These are phyloP conservation scores for Echeveria elegans DNA, from an alignment of 164 flowering plant genomes.

Conservation along the genomic window DNA sequence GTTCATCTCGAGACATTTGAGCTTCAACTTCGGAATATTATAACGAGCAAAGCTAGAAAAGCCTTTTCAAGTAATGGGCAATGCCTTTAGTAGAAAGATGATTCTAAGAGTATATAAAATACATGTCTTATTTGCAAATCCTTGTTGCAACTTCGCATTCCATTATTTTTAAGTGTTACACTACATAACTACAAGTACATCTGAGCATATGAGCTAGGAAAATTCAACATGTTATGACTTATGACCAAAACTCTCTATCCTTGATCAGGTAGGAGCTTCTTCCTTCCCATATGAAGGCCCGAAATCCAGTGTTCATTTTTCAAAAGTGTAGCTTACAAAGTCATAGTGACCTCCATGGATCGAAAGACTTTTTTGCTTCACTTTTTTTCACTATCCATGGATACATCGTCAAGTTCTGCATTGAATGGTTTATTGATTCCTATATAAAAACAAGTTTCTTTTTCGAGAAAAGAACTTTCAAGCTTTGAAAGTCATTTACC, in stretches of 20 bases:
- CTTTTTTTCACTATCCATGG: conserved; percentile 56
- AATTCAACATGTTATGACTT: background rate
- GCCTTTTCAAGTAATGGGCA: too few species aligned
- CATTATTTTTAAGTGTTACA: background rate
- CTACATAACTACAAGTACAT: background rate
- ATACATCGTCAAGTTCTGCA: conserved; percentile 42
- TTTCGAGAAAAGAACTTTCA: too few species aligned
- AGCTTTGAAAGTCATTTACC: conserved; percentile 25
- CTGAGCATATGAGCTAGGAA: background rate
- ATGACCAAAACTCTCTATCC: background rate
- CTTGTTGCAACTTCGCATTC: background rate
- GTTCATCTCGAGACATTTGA: background rate
- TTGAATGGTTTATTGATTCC: conserved; percentile 51
- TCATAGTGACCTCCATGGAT: conserved; percentile 14
- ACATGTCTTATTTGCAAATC: too few species aligned
- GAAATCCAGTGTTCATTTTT: background rate
- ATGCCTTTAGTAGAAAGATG: background rate
- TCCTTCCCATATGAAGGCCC: background rate
- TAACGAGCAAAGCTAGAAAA: too few species aligned
- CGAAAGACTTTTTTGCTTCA: conserved; percentile 26
- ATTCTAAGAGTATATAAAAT: background rate
- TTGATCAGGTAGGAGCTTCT: background rate
- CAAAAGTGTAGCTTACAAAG: background rate
- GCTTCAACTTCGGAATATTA: background rate
- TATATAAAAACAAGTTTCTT: conserved; percentile 13